Percentiles rank a stretch among this genome's conserved stretches.
Evolutionary conservation across 2,329 filamentous ascomycete genomes (phyloP).

Genomic region (Penicillium verrucosum): DNA sequence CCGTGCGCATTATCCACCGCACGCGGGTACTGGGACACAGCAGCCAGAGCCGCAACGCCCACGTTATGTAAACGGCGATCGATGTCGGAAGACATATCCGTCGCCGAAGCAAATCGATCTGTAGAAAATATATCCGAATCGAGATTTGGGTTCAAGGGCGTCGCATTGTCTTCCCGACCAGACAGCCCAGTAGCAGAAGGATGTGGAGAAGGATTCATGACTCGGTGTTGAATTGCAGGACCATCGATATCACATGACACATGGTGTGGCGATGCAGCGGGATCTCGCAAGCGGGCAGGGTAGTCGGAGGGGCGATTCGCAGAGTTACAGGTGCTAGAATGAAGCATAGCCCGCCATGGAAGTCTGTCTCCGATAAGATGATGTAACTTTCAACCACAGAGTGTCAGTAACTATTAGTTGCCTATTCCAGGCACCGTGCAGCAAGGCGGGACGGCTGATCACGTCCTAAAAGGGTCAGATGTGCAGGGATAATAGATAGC

Average conservation of each 20-base stretch:
- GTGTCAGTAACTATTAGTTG: background rate
- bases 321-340: slow-evolving; percentile 13
- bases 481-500: slow-evolving; percentile 9
- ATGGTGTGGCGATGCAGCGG: slow-evolving; percentile 13
- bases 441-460: slow-evolving; percentile 1
- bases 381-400: too few relatives aligned
- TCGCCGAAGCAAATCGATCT: background rate
- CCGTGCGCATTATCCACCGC: slow-evolving; percentile 17
- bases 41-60: slow-evolving; percentile 30
- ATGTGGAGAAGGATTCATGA: slow-evolving; percentile 18
- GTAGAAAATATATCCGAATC: background rate
- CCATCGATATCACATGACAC: slow-evolving; percentile 19
- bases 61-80: slow-evolving; percentile 22
- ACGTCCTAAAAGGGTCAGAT: slow-evolving; percentile 2
- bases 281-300: background rate
- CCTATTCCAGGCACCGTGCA: background rate
- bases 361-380: background rate
- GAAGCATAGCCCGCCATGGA: slow-evolving; percentile 19
- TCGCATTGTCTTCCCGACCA: slow-evolving; percentile 1
- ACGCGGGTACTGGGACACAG: slow-evolving; percentile 29
- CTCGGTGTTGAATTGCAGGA: slow-evolving; percentile 11
- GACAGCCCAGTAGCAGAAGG: background rate
- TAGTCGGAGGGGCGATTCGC: slow-evolving; percentile 1
- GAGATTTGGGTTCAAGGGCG: background rate
- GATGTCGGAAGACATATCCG: slow-evolving; percentile 15